Base-by-base conservation (phyloP, 108 stramenopile species). In the Bacterosira constricta region DNA sequence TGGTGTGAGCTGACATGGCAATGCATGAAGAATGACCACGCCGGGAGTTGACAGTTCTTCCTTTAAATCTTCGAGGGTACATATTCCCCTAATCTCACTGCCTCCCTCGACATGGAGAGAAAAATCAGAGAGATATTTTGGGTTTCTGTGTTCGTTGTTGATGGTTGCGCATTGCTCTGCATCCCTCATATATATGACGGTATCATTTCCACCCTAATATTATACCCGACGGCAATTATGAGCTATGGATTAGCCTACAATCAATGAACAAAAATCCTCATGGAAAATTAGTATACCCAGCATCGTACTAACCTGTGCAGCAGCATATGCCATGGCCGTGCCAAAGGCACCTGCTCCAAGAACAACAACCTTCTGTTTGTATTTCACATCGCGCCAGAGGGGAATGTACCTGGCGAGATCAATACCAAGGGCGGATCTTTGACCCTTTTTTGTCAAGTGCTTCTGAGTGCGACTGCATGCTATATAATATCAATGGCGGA, bases 321-420 rank as follows among this genome's bases (percentile, higher is more conserved):
- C 86, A 0, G 87, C 63, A n/a, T 77, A 60, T 0, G 92, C 93
- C 89, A 96, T 86, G 59, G 93, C 90, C 13, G 95, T 96, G 6
- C 95, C 93, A 77, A 77, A 86, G 44, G 74, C 70, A 6, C 85
- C 85, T 0, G 82, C 85, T 21, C 85, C 85, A 20, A 83, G 15
- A 7, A 85, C 85, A 3, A 75, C 75, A 25, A 85, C 74, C 39
- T 80, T 81, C 53, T 73, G 69, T 26, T 38, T 55, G 11, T 55
- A 45, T 63, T 59, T 34, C 4, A 34, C 31, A 9, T 32, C n/a
- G 41, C n/a, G 12, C 4, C 37, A 52, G 10, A 71, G 41, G 60
- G 63, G 68, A 20, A 71, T 70, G 61, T 64, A 64, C 4, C 37
- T 17, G 6, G 69, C 54, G 20, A 70, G 63, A 26, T 71, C 69